phyloP scores from a whole-genome alignment of 345 rosid genomes.

The Aquilaria yunnanensis region DNA sequence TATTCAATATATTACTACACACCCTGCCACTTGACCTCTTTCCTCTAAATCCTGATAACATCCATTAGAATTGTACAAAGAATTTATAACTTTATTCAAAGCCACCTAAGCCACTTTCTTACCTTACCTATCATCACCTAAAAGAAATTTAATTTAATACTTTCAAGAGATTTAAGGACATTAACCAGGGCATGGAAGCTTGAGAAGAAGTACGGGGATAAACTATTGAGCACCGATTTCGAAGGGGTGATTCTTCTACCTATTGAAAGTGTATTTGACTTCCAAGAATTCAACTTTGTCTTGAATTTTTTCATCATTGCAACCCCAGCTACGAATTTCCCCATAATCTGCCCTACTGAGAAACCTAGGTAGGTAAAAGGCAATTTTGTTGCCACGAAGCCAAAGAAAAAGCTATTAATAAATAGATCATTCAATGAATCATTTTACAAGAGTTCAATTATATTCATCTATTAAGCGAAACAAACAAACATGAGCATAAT shows the following conservation, averaged over 20 bases:
- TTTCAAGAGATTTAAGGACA: not conserved
- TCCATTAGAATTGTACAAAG: not conserved
- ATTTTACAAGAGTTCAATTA: no score
- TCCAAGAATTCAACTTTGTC: not conserved
- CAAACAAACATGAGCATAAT: no score
- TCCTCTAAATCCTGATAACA: not conserved
- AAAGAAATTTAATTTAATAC: not conserved
- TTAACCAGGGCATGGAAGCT: not conserved
- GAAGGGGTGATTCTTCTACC: not conserved
- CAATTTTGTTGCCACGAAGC: not conserved
- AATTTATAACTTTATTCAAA: not conserved
- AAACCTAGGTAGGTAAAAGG: not conserved
- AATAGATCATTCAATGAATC: no score
- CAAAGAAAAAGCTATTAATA: no score
- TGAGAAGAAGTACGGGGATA: not conserved
- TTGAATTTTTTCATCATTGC: not conserved
- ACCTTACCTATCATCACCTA: not conserved
- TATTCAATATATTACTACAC: not conserved
- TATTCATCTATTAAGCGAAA: no score
- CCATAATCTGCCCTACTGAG: not conserved
- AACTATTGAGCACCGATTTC: not conserved
- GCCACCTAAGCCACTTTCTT: not conserved
- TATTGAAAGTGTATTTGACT: not conserved
- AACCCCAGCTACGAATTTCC: not conserved
- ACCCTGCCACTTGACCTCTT: not conserved